Conservation (phyloP, 2,329 filamentous ascomycete genomes). For the Phialemonium atrogriseum region DNA sequence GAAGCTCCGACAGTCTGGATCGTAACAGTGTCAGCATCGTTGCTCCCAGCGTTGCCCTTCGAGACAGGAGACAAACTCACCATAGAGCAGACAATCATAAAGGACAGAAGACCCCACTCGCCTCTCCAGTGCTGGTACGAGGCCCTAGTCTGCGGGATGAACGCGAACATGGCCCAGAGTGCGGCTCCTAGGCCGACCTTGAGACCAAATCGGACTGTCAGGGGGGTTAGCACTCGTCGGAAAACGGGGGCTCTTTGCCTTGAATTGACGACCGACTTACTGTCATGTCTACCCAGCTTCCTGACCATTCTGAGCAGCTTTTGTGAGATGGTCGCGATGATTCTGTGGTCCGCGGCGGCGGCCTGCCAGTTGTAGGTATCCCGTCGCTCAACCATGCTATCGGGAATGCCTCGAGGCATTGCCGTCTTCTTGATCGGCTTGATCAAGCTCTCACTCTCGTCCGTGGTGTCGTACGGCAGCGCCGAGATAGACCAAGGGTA, state of each 20-base stretch:
- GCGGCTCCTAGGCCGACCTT: slow-evolving; percentile 90
- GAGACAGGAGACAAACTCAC: too few species aligned
- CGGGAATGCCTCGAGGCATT: slow-evolving; percentile 47
- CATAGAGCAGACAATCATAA: slow-evolving; percentile 98
- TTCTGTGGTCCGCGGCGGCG: slow-evolving; percentile 35
- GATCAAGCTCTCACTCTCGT: slow-evolving; percentile 34
- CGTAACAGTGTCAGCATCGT: too few species aligned
- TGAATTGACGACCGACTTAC: too few species aligned
- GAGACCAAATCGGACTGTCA: slow-evolving; percentile 63
- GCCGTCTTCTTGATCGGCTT: slow-evolving; percentile 44
- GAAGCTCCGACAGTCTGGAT: slow-evolving; percentile 93
- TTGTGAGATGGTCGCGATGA: slow-evolving; percentile 37
- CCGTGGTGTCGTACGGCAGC: slow-evolving; percentile 28
- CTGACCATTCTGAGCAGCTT: slow-evolving; percentile 35
- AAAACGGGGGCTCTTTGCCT: too few species aligned
- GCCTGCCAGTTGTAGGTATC: slow-evolving; percentile 50
- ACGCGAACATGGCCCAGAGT: slow-evolving; percentile 82
- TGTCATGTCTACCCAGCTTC: slow-evolving; percentile 45
- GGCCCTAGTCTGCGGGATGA: slow-evolving; percentile 68
- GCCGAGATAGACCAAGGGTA: slow-evolving; percentile 10
- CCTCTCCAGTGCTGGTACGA: slow-evolving; percentile 84
- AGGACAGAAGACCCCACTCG: slow-evolving; percentile 93
- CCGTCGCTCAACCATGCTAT: slow-evolving; percentile 40
- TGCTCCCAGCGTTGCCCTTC: too few species aligned
- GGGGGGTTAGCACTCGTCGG: slow-evolving; percentile 17